phyloP scores from a whole-genome alignment of 345 rosid genomes.

The Ceriops tagal region DNA sequence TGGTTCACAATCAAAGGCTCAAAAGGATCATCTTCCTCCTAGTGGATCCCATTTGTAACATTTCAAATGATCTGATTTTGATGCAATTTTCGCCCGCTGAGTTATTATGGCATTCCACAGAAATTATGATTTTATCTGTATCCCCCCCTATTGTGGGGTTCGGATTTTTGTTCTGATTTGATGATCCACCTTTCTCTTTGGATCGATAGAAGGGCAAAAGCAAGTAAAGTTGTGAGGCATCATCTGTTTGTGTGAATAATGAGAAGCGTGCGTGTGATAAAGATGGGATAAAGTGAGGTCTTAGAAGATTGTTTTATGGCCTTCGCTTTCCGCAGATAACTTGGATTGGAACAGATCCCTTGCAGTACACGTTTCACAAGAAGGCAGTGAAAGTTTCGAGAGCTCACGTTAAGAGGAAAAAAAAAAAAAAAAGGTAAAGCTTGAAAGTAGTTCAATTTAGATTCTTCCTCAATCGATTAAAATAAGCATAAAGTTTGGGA shows the following conservation, averaged over 20 bases:
- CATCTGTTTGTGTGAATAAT: neutral
- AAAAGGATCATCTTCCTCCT: neutral
- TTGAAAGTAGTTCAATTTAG: slow-evolving; percentile 16
- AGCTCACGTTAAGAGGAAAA: neutral
- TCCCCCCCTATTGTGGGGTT: slow-evolving; percentile 33
- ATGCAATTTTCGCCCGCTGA: neutral
- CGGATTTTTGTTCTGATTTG: slow-evolving; percentile 6
- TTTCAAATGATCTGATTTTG: neutral
- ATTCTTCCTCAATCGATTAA: slow-evolving; percentile 16
- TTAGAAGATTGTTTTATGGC: slow-evolving; percentile 21
- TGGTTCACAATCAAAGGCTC: neutral
- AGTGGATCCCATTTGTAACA: neutral
- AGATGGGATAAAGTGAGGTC: slow-evolving; percentile 31
- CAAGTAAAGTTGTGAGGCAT: neutral
- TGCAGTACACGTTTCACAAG: slow-evolving; percentile 14
- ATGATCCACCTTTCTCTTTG: slow-evolving; percentile 3
- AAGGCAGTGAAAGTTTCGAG: neutral
- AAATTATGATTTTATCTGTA: neutral
- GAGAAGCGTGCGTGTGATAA: slow-evolving; percentile 33
- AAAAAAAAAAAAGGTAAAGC: neutral
- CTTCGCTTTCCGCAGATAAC: slow-evolving; percentile 1
- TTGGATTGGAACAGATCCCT: slow-evolving; percentile 5
- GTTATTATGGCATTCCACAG: neutral
- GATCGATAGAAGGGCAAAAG: slow-evolving; percentile 2
- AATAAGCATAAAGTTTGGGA: slow-evolving; percentile 4